These are phyloP conservation scores for Recurvomyces mirabilis DNA, from an alignment of 495 filamentous ascomycete genomes.

Conservation along the genomic window DNA sequence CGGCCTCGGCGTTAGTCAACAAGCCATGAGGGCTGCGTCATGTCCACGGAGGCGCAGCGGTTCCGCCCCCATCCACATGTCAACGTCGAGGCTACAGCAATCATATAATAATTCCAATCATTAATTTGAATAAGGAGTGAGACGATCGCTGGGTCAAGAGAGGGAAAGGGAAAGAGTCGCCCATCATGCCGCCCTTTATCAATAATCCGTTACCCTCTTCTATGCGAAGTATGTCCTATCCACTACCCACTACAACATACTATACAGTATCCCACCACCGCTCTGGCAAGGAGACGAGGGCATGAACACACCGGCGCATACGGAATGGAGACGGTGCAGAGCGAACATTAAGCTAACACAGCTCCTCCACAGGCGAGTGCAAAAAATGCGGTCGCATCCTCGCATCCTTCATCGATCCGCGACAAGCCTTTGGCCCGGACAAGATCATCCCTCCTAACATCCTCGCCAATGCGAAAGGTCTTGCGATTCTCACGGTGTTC, in stretches of 20 bases:
- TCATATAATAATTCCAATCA: too few species aligned
- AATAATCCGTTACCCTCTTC: conserved; percentile 60
- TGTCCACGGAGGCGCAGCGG: too few species aligned
- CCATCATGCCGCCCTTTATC: conserved; percentile 43
- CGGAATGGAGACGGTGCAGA: neutral
- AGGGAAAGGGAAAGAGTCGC: neutral
- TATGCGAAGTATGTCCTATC: conserved; percentile 43
- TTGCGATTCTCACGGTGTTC: conserved; percentile 87
- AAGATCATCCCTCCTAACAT: conserved; percentile 93
- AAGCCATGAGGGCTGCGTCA: too few species aligned
- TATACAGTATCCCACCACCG: neutral
- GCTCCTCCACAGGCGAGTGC: conserved; percentile 29
- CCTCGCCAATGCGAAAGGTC: conserved; percentile 86
- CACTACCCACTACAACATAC: neutral
- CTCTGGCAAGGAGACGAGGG: too few species aligned
- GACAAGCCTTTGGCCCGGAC: conserved; percentile 89
- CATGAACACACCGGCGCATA: neutral
- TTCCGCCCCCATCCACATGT: too few species aligned
- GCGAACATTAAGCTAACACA: neutral
- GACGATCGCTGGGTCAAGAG: too few species aligned
- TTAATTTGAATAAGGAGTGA: too few species aligned
- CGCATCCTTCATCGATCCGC: conserved; percentile 86
- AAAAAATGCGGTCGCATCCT: conserved; percentile 65
- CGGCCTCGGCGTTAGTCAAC: too few species aligned
- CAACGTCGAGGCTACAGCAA: too few species aligned